Percentiles rank a stretch among this genome's conserved stretches.
These are phyloP conservation scores for Thymus quinquecostatus DNA, from an alignment of 257 asterid species.

Conservation along the genomic window DNA sequence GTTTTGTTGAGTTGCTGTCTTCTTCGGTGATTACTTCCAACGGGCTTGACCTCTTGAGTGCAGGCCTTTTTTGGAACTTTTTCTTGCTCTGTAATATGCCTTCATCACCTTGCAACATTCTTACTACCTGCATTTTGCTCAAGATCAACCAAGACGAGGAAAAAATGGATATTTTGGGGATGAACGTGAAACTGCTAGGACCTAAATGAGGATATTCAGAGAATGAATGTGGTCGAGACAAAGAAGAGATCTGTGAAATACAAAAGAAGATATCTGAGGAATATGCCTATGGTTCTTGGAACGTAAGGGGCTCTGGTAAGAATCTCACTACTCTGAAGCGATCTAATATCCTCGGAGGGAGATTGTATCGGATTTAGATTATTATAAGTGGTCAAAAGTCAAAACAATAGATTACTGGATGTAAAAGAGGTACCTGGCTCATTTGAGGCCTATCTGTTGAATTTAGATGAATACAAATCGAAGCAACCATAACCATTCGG, in stretches of 20 bases:
- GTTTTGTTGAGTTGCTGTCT: constrained; percentile 42
- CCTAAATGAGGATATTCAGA: not conserved
- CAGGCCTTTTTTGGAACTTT: constrained; percentile 75
- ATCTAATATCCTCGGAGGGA: not conserved
- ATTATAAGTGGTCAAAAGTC: not conserved
- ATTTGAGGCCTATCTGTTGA: constrained; percentile 82
- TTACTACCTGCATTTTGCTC: constrained; percentile 53
- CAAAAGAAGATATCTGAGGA: not conserved
- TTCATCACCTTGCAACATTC: constrained; percentile 77
- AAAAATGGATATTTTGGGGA: not conserved
- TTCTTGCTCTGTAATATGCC: constrained; percentile 57
- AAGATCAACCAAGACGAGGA: not conserved
- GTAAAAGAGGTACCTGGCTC: constrained; percentile 66
- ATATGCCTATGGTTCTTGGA: not conserved
- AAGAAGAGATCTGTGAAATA: not conserved
- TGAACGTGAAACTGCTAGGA: not conserved
- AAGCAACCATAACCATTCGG: constrained; percentile 66
- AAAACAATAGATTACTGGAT: not conserved
- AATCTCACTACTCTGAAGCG: not conserved
- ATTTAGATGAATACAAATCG: constrained; percentile 70
- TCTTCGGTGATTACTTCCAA: constrained; percentile 48
- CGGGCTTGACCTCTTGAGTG: constrained; percentile 57
- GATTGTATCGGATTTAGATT: not conserved
- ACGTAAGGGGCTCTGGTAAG: not conserved
- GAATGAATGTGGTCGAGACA: not conserved